Conservation (phyloP, 2,329 filamentous ascomycete genomes). For the Paraphoma chrysanthemicola region DNA sequence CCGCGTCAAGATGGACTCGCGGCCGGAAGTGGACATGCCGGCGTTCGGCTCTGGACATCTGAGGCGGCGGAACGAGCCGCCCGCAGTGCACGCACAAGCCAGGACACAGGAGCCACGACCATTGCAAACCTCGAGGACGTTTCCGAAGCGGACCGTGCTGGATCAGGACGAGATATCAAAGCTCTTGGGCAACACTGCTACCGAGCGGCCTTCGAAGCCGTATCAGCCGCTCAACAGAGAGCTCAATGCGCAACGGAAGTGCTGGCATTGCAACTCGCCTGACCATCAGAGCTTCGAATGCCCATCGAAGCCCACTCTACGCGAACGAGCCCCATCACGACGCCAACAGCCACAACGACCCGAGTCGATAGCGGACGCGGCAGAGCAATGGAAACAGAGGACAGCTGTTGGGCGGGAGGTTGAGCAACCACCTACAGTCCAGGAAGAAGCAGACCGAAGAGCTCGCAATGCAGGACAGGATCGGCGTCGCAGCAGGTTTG, state of each 20-base stretch:
- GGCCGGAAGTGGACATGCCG: slow-evolving; percentile 33
- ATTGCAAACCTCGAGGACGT: slow-evolving; percentile 6
- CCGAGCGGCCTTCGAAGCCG: slow-evolving; percentile 11
- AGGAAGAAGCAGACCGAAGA: slow-evolving; percentile 21
- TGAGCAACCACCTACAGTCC: slow-evolving; percentile 11
- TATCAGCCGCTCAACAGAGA: slow-evolving; percentile 35
- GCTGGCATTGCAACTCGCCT: slow-evolving; percentile 37
- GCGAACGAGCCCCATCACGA: slow-evolving; percentile 8
- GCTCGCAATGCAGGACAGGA: slow-evolving; percentile 28
- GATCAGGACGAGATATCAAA: slow-evolving; percentile 37
- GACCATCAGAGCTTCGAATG: slow-evolving; percentile 34
- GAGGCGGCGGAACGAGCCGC: slow-evolving; percentile 34
- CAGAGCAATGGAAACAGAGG: slow-evolving; percentile 34
- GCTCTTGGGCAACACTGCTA: slow-evolving; percentile 26
- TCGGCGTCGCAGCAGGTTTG: slow-evolving; percentile 34
- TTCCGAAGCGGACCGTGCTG: slow-evolving; percentile 26
- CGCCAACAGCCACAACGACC: not conserved
- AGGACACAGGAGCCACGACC: slow-evolving; percentile 4
- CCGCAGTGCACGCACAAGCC: slow-evolving; percentile 3
- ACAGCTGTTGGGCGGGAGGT: slow-evolving; percentile 18
- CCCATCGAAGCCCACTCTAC: slow-evolving; percentile 33
- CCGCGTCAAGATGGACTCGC: slow-evolving; percentile 41
- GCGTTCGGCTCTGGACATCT: slow-evolving; percentile 34
- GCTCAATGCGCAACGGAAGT: slow-evolving; percentile 29
- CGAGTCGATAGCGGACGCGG: slow-evolving; percentile 34